Conservation (phyloP, 768 basidiomycete genomes). For the Leccinellum albellum region DNA sequence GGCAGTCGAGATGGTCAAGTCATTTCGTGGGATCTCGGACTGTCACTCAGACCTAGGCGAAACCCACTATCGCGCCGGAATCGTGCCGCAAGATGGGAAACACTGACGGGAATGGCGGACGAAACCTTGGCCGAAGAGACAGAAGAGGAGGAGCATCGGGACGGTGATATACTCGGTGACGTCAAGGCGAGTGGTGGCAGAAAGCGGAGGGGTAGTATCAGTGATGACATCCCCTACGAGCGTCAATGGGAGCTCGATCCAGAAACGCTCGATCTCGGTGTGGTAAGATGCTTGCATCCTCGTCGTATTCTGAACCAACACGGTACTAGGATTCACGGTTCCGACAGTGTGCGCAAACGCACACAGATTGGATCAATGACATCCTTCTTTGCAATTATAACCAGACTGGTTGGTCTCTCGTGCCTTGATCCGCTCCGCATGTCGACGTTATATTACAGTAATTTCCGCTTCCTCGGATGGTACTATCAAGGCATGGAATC, state of each 20-base stretch:
- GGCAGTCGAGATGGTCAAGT: constrained; percentile 87
- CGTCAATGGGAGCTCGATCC: constrained; percentile 77
- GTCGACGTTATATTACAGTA: constrained; percentile 41
- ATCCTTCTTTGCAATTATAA: constrained; percentile 87
- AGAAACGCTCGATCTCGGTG: constrained; percentile 43
- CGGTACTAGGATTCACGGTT: constrained; percentile 54
- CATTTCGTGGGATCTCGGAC: constrained; percentile 81
- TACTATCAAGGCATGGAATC: constrained; percentile 90
- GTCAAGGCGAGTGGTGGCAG: constrained; percentile 44
- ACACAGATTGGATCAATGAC: constrained; percentile 97
- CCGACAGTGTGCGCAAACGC: constrained; percentile 83
- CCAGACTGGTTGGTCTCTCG: constrained; percentile 62
- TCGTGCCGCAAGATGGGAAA: constrained; percentile 60
- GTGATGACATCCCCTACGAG: constrained; percentile 53
- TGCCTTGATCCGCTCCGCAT: not conserved
- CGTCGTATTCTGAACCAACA: constrained; percentile 5
- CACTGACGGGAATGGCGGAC: constrained; percentile 81
- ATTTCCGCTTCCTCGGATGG: constrained; percentile 96
- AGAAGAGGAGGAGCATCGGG: constrained; percentile 63
- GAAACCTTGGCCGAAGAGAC: constrained; percentile 62
- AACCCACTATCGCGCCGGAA: constrained; percentile 15
- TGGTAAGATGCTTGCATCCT: constrained; percentile 37
- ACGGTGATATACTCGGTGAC: constrained; percentile 77
- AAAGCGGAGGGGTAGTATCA: constrained; percentile 30
- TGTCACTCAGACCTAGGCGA: constrained; percentile 53